phyloP scores from a whole-genome alignment of 805 yeast genomes.

The Candida michaelii region DNA sequence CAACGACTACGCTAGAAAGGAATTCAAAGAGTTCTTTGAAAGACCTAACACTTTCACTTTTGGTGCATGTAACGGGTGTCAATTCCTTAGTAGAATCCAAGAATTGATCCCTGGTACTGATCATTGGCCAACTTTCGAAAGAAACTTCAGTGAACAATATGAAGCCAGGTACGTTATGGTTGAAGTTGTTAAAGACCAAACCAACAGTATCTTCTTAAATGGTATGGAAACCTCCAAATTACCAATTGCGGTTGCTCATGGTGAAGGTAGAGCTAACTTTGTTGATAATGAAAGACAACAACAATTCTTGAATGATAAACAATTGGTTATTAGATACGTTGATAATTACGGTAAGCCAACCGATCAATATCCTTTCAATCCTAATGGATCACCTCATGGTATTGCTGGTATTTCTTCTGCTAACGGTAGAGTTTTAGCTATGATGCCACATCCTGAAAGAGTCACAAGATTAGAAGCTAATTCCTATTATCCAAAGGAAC shows the following conservation, averaged over 20 bases:
- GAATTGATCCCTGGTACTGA: constrained; percentile 90
- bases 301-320: constrained; percentile 48
- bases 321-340: constrained; percentile 74
- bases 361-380: constrained; percentile 86
- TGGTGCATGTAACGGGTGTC: constrained; percentile 99
- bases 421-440: constrained; percentile 92
- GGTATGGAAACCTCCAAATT: constrained; percentile 91
- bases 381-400: constrained; percentile 93
- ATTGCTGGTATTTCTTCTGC: constrained; percentile 89
- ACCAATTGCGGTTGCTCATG: constrained; percentile 98
- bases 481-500: constrained; percentile 77
- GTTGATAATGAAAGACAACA: constrained; percentile 40
- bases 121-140: constrained; percentile 94
- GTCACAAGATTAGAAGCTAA: constrained; percentile 83
- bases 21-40: constrained; percentile 79
- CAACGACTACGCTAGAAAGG: constrained; percentile 71
- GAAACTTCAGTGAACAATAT: constrained; percentile 89
- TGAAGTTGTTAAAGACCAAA: constrained; percentile 57
- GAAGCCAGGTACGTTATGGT: constrained; percentile 94
- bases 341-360: constrained; percentile 89
- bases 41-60: constrained; percentile 92
- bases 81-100: constrained; percentile 84
- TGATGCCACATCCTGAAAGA: constrained; percentile 99
- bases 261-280: constrained; percentile 92
- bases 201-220: constrained; percentile 69